phyloP scores from a whole-genome alignment of 352 stramenopile genomes.

The Phytophthora sp. region DNA sequence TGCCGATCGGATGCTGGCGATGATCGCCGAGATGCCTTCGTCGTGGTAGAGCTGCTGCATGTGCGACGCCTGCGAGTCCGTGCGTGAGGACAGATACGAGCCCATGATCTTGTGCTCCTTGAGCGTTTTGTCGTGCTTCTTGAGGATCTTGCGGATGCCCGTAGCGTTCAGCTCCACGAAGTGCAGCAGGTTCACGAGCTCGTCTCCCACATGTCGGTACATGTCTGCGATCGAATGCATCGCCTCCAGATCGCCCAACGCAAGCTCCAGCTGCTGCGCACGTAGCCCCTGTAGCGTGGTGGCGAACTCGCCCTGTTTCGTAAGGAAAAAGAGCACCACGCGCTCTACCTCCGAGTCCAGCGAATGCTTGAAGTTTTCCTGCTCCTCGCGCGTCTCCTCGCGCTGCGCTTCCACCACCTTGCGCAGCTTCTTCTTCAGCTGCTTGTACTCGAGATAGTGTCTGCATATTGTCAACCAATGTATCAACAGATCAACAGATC shows the following conservation, averaged over 20 bases:
- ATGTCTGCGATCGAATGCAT: constrained; percentile 76
- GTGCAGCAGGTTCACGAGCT: constrained; percentile 82
- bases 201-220: constrained; percentile 75
- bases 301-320: constrained; percentile 86
- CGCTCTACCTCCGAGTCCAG: constrained; percentile 86
- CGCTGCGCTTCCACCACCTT: constrained; percentile 59
- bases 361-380: constrained; percentile 76
- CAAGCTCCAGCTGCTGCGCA: constrained; percentile 52
- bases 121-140: constrained; percentile 89
- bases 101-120: constrained; percentile 88
- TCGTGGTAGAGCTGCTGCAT: constrained; percentile 88
- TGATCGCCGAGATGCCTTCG: constrained; percentile 89
- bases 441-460: constrained; percentile 92
- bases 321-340: constrained; percentile 88
- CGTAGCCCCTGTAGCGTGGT: constrained; percentile 62
- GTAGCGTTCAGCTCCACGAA: constrained; percentile 90
- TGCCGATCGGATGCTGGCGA: constrained; percentile 77
- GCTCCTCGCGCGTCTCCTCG: constrained; percentile 49
- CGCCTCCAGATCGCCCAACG: constrained; percentile 53
- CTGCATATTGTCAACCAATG: too few species aligned
- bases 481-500: constrained; percentile 7
- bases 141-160: constrained; percentile 90
- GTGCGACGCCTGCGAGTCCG: constrained; percentile 83
- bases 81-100: constrained; percentile 81
- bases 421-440: constrained; percentile 89